Base-by-base conservation (phyloP, 31 red algal genomes). In the Odonthalia washingtoniensis region DNA sequence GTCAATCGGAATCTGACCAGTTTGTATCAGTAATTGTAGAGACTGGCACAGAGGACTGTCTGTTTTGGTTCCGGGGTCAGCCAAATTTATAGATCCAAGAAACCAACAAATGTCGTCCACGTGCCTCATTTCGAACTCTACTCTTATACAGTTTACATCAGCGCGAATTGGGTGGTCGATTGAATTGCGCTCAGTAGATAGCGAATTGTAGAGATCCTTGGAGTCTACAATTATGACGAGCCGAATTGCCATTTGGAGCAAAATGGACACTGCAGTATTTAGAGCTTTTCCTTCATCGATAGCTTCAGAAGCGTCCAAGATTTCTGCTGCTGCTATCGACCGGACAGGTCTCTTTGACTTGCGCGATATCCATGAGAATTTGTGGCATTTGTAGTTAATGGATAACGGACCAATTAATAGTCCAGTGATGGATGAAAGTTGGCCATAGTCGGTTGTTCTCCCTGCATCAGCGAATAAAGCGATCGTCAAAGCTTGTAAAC, bases 281-380 rank as follows among this genome's bases (percentile, higher is more conserved):
- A 75, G 28, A 4, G 42, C 3, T 16, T 75, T 75, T 75, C 72
- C 72, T 40, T 75, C 72, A 37, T 37, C 3, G 3, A 75, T 75
- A 36, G 72, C 5, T 5, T 75, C 31, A 75, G 3, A 31, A 4
- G 28, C 72, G 3, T 31, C 72, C 28, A 75, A 39, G 5, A 39
- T 75, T 75, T 75, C 34, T 2, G 72, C 72, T 75, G 72, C 72
- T 6, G 35, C 72, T 31, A 75, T 42, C 5, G 72, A 75, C 28
- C 42, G 36, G 5, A 75, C 72, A 39, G 72, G 38, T 33, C 72
- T 31, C 38, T 42, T 75, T 40, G 72, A 42, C 5, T 39, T 75
- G 5, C 42, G 5, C 16, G 5, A 75, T 5, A 37, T 26, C 28
- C 72, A 75, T 26, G 5, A 42, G 5, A 75, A 39, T 34, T 14